These are phyloP conservation scores for Furcasterigmium sp. DNA, from an alignment of 2,329 filamentous ascomycete species.

Conservation along the genomic window DNA sequence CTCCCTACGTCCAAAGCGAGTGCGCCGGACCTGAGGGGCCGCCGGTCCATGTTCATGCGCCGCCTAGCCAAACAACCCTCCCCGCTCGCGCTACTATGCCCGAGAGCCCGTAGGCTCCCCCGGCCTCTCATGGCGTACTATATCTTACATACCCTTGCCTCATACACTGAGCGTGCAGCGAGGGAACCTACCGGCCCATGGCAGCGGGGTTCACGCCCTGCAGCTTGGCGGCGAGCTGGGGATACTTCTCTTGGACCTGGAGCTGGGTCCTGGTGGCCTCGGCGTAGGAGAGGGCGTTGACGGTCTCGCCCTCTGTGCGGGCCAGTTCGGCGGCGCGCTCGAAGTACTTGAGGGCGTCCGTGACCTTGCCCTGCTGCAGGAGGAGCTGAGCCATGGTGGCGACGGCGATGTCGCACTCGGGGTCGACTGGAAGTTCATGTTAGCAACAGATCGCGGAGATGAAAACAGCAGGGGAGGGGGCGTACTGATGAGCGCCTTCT, in stretches of 20 bases:
- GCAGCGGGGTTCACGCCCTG: conserved; percentile 46
- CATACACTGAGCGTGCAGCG: no score
- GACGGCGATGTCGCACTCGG: conserved; percentile 97
- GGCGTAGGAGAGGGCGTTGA: conserved; percentile 94
- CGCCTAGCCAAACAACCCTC: no score
- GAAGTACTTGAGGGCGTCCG: conserved; percentile 92
- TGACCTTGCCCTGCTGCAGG: conserved; percentile 95
- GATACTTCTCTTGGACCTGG: conserved; percentile 84
- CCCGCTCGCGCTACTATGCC: no score
- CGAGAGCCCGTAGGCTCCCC: no score
- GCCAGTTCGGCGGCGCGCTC: conserved; percentile 93
- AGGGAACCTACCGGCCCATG: conserved; percentile 14
- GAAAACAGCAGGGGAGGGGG: conserved; percentile 18
- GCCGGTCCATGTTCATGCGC: no score
- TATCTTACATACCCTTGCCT: no score
- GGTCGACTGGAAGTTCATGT: conserved; percentile 69
- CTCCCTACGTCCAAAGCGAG: no score
- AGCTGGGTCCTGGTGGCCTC: conserved; percentile 96
- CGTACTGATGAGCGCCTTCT: conserved; percentile 95
- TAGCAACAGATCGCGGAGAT: conserved; percentile 19
- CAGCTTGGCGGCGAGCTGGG: conserved; percentile 69
- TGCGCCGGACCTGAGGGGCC: no score
- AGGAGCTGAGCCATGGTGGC: conserved; percentile 98
- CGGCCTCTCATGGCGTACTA: no score
- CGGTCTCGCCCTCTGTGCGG: conserved; percentile 88